These are phyloP conservation scores for Cucurbita ficifolia DNA, from an alignment of 306 rosid species.

Conservation along the genomic window DNA sequence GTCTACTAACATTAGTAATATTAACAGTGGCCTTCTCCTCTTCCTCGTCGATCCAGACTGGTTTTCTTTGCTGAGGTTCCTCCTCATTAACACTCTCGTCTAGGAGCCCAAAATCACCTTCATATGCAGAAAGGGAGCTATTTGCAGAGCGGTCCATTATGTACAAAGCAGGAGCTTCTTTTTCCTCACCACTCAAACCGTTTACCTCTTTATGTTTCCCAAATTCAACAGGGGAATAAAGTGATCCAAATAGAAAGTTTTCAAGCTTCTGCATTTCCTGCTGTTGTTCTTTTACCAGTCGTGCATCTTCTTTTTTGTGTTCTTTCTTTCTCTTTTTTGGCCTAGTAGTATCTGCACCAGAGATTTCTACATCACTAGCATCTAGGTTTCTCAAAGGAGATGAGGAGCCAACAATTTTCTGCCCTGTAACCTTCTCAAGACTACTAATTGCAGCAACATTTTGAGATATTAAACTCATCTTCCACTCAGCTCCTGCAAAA, in stretches of 20 bases:
- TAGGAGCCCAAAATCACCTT: slow-evolving; percentile 22
- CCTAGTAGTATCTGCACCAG: slow-evolving; percentile 16
- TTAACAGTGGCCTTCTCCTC: slow-evolving; percentile 45
- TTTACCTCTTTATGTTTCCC: slow-evolving; percentile 39
- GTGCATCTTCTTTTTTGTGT: slow-evolving; percentile 21
- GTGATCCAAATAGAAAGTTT: slow-evolving; percentile 55
- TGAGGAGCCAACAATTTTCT: slow-evolving; percentile 13
- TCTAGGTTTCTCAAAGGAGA: slow-evolving; percentile 12
- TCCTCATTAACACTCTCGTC: slow-evolving; percentile 20
- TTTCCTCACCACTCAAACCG: slow-evolving; percentile 4
- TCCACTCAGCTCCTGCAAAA: slow-evolving; percentile 21
- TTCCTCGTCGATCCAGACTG: slow-evolving; percentile 84
- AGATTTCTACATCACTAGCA: slow-evolving; percentile 6
- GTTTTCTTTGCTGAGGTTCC: slow-evolving; percentile 35
- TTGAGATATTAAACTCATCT: slow-evolving; percentile 80
- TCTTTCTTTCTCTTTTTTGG: slow-evolving; percentile 46
- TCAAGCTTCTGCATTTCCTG: slow-evolving; percentile 64
- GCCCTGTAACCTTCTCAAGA: slow-evolving; percentile 24
- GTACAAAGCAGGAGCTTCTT: slow-evolving; percentile 36
- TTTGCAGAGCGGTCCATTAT: slow-evolving; percentile 58
- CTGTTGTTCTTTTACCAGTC: slow-evolving; percentile 28
- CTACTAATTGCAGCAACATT: slow-evolving; percentile 19
- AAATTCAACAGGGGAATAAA: slow-evolving; percentile 51
- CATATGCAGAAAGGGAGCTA: slow-evolving; percentile 19
- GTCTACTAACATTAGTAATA: slow-evolving; percentile 51